phyloP scores from a whole-genome alignment of 345 rosid species.

The Acer saccharum region DNA sequence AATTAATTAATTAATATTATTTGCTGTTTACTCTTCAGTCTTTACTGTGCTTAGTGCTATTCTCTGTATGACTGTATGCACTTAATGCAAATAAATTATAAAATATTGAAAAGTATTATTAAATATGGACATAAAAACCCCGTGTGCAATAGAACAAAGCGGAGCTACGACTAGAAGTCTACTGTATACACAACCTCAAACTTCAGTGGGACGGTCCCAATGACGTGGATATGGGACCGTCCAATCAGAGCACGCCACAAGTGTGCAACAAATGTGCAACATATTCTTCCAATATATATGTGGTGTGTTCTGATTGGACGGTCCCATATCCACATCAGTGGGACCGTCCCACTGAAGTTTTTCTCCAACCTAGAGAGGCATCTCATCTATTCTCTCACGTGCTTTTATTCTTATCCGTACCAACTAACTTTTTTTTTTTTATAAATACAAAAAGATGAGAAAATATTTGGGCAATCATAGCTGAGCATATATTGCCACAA shows the following conservation, averaged over 20 bases:
- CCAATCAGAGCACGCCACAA: no score
- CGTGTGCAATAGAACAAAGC: not conserved
- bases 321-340: no score
- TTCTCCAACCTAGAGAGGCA: not conserved
- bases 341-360: no score
- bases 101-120: not conserved
- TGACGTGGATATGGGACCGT: no score
- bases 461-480: constrained; percentile 1
- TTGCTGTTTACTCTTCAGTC: not conserved
- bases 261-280: no score
- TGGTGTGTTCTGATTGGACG: no score
- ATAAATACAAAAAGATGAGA: not conserved
- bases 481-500: not conserved
- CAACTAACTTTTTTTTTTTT: not conserved
- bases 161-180: not conserved
- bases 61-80: not conserved
- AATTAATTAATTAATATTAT: no score
- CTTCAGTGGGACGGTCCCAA: no score
- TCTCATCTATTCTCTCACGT: not conserved
- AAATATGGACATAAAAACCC: not conserved
- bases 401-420: constrained; percentile 1
- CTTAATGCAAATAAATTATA: not conserved
- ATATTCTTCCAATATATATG: no score
- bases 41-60: not conserved
- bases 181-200: no score